Conservation (phyloP, 352 stramenopile genomes). For the Pythium myriotylum region DNA sequence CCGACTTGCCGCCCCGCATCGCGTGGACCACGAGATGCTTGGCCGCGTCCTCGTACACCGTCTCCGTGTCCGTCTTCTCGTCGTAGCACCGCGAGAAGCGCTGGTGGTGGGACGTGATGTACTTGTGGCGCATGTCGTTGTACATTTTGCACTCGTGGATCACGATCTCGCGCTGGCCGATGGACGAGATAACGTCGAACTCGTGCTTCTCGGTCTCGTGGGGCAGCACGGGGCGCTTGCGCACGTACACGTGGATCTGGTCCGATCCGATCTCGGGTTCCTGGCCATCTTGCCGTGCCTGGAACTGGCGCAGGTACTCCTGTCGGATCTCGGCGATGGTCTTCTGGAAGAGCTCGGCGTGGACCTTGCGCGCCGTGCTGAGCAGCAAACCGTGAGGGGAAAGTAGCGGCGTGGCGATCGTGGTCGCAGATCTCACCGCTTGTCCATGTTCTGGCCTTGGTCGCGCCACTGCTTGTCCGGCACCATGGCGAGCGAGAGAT, state of each 20-base stretch:
- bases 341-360: constrained; percentile 52
- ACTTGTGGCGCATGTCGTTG: too few species aligned
- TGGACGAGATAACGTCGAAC: too few species aligned
- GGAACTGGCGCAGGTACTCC: constrained; percentile 40
- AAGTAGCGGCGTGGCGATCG: not conserved
- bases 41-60: too few species aligned
- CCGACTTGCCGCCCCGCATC: too few species aligned
- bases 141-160: too few species aligned
- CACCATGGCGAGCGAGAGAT: constrained; percentile 41
- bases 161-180: too few species aligned
- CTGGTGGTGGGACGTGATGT: too few species aligned
- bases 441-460: constrained; percentile 75
- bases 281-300: constrained; percentile 23
- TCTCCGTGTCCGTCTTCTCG: too few species aligned
- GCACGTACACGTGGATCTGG: constrained; percentile 83
- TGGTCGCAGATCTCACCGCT: constrained; percentile 40
- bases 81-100: too few species aligned
- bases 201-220: constrained; percentile 87
- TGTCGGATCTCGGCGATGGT: constrained; percentile 48
- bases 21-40: too few species aligned
- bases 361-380: constrained; percentile 72
- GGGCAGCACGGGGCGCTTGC: constrained; percentile 86
- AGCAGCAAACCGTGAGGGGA: not conserved
- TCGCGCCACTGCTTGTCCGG: constrained; percentile 63
- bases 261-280: constrained; percentile 25